A percentile compares a stretch with the other conserved stretches of the same genome.
These are phyloP conservation scores for Leccinum longicurvipes DNA, from an alignment of 768 basidiomycete genomes.

Conservation along the genomic window DNA sequence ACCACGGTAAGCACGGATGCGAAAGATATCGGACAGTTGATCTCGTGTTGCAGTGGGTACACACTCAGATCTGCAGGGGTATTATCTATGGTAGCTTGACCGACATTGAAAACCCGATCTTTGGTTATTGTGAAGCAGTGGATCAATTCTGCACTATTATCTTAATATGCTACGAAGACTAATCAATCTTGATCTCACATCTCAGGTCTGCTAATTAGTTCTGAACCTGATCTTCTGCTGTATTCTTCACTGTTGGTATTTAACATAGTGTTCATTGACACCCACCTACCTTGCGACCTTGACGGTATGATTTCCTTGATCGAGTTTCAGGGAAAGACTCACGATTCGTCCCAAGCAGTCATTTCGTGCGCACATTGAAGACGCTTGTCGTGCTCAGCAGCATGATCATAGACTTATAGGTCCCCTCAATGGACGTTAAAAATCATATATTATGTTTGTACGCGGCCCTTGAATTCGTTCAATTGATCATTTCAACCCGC, in stretches of 20 bases:
- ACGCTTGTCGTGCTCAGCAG: too few species aligned
- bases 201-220: slow-evolving; percentile 3
- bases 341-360: neutral
- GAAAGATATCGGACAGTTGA: neutral
- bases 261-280: neutral
- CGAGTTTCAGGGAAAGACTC: neutral
- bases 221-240: neutral
- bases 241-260: neutral
- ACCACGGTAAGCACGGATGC: neutral
- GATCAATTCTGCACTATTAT: neutral
- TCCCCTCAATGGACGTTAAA: neutral
- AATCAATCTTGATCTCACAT: slow-evolving; percentile 14
- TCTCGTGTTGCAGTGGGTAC: neutral
- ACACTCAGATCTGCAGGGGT: neutral
- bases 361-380: too few species aligned
- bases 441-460: neutral
- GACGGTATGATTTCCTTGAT: neutral
- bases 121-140: neutral
- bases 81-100: neutral
- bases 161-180: neutral
- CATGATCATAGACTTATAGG: too few species aligned
- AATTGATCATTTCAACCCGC: neutral
- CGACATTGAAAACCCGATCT: neutral
- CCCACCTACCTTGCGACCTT: neutral
- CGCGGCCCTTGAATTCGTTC: neutral